These are phyloP conservation scores for Psilocybe tampanensis DNA, from an alignment of 768 basidiomycete species.

Conservation along the genomic window DNA sequence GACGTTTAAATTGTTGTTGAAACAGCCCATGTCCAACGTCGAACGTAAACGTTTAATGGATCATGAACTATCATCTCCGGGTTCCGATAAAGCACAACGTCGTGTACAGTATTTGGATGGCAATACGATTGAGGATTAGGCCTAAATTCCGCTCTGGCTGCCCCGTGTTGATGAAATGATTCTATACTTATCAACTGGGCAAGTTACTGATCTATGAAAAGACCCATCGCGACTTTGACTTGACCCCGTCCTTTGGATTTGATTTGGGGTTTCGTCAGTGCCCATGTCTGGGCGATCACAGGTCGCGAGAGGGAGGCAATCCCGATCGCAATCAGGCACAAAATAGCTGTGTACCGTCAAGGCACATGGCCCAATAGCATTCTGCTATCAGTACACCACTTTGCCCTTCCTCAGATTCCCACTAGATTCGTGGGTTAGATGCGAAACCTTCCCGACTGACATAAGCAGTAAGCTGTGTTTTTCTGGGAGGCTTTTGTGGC, in stretches of 20 bases:
- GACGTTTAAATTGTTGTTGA: background rate
- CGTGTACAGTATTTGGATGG: background rate
- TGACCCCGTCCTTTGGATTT: conserved; percentile 1
- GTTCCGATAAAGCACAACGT: no score
- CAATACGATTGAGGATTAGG: background rate
- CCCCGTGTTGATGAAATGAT: background rate
- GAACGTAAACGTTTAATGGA: background rate
- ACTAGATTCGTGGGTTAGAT: conserved; percentile 2
- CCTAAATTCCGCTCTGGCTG: background rate
- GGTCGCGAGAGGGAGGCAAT: conserved; percentile 4
- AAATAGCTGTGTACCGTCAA: background rate
- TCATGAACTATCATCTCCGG: background rate
- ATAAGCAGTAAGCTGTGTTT: background rate
- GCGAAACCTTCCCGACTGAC: conserved; percentile 9
- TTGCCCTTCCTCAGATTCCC: conserved; percentile 10
- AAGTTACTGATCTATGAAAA: background rate
- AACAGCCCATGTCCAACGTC: background rate
- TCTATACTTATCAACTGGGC: background rate
- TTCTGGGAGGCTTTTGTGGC: background rate
- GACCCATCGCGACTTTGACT: background rate
- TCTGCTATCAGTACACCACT: background rate
- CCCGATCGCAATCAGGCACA: conserved; percentile 13
- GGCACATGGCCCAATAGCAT: conserved; percentile 11
- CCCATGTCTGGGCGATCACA: conserved; percentile 2
- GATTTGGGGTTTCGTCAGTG: background rate